Percentiles rank a stretch among this genome's conserved stretches.
Evolutionary conservation across 352 stramenopile genomes (phyloP).

Genomic region (Globisporangium rhizosaccharum): DNA sequence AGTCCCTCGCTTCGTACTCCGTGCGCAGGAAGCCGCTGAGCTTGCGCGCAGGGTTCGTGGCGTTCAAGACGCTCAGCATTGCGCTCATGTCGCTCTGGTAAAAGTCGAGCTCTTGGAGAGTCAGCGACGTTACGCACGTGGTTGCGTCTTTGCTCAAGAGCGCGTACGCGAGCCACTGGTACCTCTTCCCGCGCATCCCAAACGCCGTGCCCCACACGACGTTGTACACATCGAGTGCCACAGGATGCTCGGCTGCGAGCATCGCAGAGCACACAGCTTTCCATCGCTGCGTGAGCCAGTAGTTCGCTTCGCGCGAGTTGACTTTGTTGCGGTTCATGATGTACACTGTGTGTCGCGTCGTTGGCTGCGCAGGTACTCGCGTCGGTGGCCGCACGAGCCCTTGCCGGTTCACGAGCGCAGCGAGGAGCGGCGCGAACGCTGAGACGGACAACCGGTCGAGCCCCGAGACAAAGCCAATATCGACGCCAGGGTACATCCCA

Average conservation of each 20-base stretch:
- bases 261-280: constrained; percentile 2
- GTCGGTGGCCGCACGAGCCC: not conserved
- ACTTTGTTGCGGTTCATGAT: too few relatives aligned
- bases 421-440: not conserved
- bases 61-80: constrained; percentile 16
- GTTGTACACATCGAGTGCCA: not conserved
- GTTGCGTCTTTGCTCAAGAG: constrained; percentile 9
- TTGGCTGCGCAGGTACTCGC: not conserved
- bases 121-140: not conserved
- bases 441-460: not conserved
- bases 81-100: constrained; percentile 15
- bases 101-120: not conserved
- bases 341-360: not conserved
- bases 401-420: not conserved
- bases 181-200: constrained; percentile 1
- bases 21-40: constrained; percentile 8
- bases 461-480: not conserved
- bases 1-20: not conserved
- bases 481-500: constrained; percentile 1
- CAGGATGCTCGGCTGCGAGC: too few relatives aligned
- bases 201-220: not conserved
- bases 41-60: constrained; percentile 17
- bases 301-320: not conserved
- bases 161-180: constrained; percentile 11
- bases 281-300: not conserved